A percentile compares a stretch with the other conserved stretches of the same genome.
These are phyloP conservation scores for Pontederia crassipes DNA, from an alignment of 176 grass and related monocot genomes.

Conservation along the genomic window DNA sequence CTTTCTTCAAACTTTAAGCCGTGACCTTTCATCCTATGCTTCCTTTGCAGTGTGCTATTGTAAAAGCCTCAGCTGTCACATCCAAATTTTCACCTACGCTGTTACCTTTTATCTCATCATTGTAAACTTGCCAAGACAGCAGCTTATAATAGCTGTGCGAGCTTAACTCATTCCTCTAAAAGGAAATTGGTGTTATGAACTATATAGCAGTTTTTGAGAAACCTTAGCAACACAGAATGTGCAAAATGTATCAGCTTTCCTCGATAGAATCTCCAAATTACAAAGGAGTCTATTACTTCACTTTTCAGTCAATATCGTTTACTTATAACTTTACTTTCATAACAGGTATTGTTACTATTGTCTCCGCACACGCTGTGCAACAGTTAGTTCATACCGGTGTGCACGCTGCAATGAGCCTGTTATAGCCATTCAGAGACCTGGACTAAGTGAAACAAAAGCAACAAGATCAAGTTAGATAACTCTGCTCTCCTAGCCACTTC, in stretches of 20 bases:
- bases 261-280: neutral
- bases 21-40: too few species aligned
- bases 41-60: too few species aligned
- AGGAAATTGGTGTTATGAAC: too few species aligned
- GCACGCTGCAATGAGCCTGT: slow-evolving; percentile 58
- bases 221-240: neutral
- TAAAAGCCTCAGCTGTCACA: too few species aligned
- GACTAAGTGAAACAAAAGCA: slow-evolving; percentile 21
- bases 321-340: slow-evolving; percentile 12
- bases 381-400: slow-evolving; percentile 53
- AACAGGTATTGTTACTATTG: slow-evolving; percentile 95
- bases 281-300: neutral
- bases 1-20: too few species aligned
- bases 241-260: too few species aligned
- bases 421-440: slow-evolving; percentile 65
- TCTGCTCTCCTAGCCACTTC: neutral
- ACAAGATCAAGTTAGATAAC: neutral
- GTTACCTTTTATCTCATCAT: too few species aligned
- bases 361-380: slow-evolving; percentile 56
- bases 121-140: too few species aligned
- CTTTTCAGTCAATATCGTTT: neutral
- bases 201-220: neutral
- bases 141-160: too few species aligned
- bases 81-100: too few species aligned
- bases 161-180: too few species aligned